Conservation (phyloP, 2,329 filamentous ascomycete genomes). For the Aspergillus niger region DNA sequence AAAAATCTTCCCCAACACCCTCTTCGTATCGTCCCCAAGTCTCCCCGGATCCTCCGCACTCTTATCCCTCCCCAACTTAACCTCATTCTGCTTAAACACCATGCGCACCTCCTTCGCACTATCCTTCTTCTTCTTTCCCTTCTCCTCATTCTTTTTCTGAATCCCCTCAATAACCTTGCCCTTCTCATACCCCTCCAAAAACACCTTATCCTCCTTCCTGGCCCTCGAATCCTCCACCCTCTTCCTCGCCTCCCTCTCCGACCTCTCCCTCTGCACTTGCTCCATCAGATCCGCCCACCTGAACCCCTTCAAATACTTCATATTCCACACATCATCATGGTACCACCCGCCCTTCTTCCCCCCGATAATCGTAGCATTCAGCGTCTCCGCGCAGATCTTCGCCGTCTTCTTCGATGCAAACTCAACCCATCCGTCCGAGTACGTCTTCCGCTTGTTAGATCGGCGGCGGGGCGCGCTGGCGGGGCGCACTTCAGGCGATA, state of each 20-base stretch:
- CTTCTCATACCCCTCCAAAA: slow-evolving; percentile 45
- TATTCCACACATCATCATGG: slow-evolving; percentile 50
- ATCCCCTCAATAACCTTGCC: slow-evolving; percentile 47
- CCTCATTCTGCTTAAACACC: slow-evolving; percentile 49
- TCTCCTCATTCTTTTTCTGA: slow-evolving; percentile 46
- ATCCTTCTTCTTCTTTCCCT: slow-evolving; percentile 30
- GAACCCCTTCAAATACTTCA: slow-evolving; percentile 48
- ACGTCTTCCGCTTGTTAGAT: slow-evolving; percentile 47
- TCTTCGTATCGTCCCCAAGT: slow-evolving; percentile 44
- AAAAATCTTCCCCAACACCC: slow-evolving; percentile 51
- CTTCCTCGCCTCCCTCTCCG: slow-evolving; percentile 44
- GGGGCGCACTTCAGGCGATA: slow-evolving; percentile 40
- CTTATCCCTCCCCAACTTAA: slow-evolving; percentile 29
- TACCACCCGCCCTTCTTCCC: slow-evolving; percentile 50
- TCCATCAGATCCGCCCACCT: slow-evolving; percentile 50
- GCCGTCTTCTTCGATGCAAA: slow-evolving; percentile 49
- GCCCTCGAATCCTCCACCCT: slow-evolving; percentile 47
- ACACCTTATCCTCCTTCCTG: slow-evolving; percentile 47
- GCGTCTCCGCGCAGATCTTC: slow-evolving; percentile 48
- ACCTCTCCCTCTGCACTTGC: slow-evolving; percentile 45
- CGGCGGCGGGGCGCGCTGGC: slow-evolving; percentile 24
- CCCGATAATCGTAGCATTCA: slow-evolving; percentile 48
- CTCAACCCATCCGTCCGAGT: slow-evolving; percentile 51
- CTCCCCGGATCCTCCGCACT: slow-evolving; percentile 24
- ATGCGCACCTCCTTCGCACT: slow-evolving; percentile 31